These are phyloP conservation scores for Antonospora locustae DNA, from an alignment of 371 early-diverging fungal genomes.

Conservation along the genomic window DNA sequence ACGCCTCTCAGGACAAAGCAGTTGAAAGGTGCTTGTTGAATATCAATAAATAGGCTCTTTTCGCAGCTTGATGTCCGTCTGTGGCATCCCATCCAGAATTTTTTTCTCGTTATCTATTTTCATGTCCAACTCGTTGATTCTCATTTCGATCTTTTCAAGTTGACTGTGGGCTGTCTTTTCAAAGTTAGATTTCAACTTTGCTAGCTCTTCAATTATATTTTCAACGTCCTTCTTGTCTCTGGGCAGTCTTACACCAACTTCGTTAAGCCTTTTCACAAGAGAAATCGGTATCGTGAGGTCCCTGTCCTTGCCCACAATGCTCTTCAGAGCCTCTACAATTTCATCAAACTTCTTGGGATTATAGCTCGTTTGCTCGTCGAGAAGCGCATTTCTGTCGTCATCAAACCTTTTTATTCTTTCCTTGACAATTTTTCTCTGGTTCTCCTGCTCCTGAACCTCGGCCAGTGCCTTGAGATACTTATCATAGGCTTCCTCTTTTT, in stretches of 20 bases:
- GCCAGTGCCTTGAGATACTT: constrained; percentile 23
- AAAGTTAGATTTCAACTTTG: constrained; percentile 8
- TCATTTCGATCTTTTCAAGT: constrained; percentile 7
- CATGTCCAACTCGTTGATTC: constrained; percentile 15
- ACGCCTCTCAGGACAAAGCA: no score
- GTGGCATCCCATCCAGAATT: constrained; percentile 14
- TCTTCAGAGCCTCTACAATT: not conserved
- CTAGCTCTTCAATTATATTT: not conserved
- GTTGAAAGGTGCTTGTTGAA: no score
- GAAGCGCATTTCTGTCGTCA: constrained; percentile 21
- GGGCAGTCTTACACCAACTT: not conserved
- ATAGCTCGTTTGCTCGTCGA: constrained; percentile 23
- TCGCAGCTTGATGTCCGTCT: constrained; percentile 10
- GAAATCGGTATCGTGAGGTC: not conserved
- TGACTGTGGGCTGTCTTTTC: constrained; percentile 2
- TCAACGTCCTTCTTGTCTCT: not conserved
- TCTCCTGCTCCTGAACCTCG: constrained; percentile 33
- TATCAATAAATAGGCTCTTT: no score
- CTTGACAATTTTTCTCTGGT: constrained; percentile 32
- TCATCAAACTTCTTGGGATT: constrained; percentile 42
- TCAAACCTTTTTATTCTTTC: constrained; percentile 29
- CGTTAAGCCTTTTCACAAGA: not conserved
- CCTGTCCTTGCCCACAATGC: not conserved
- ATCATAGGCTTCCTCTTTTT: constrained; percentile 36
- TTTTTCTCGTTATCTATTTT: constrained; percentile 18